Percentiles rank a stretch among this genome's conserved stretches.
Evolutionary conservation across 352 stramenopile genomes (phyloP).

Genomic region (Globisporangium okanoganense): DNA sequence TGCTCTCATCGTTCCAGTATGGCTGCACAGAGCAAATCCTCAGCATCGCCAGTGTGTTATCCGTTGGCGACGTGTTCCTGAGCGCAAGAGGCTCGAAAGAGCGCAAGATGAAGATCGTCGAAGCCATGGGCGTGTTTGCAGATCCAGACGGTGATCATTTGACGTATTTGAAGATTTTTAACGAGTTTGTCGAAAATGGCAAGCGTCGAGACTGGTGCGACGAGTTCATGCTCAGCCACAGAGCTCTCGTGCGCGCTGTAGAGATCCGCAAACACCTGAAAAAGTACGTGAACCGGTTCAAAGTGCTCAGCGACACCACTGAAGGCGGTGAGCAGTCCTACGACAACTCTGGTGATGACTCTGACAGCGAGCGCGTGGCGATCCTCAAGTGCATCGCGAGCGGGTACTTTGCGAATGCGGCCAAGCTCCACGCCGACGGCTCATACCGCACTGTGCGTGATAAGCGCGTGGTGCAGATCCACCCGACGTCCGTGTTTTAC

Average conservation of each 20-base stretch:
- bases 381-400: conserved; percentile 68
- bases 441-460: conserved; percentile 66
- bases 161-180: conserved; percentile 64
- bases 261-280: conserved; percentile 72
- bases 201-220: conserved; percentile 72
- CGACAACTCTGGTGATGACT: conserved; percentile 6
- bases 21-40: conserved; percentile 92
- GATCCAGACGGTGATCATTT: conserved; percentile 68
- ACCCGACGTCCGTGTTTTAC: conserved; percentile 75
- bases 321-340: not conserved
- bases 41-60: conserved; percentile 95
- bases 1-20: conserved; percentile 62
- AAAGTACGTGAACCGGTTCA: conserved; percentile 60
- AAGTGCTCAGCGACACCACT: conserved; percentile 16
- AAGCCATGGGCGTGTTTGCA: conserved; percentile 66
- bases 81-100: conserved; percentile 55
- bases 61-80: conserved; percentile 87
- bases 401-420: conserved; percentile 94
- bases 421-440: conserved; percentile 91
- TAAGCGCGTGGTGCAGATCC: conserved; percentile 63
- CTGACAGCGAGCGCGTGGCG: conserved; percentile 19
- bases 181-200: conserved; percentile 67
- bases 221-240: conserved; percentile 57
- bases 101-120: conserved; percentile 56
- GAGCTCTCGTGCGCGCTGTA: conserved; percentile 49